A percentile compares a stretch with the other conserved stretches of the same genome.
These are phyloP conservation scores for Candida khao-thaluensis DNA, from an alignment of 805 yeast species.

Conservation along the genomic window DNA sequence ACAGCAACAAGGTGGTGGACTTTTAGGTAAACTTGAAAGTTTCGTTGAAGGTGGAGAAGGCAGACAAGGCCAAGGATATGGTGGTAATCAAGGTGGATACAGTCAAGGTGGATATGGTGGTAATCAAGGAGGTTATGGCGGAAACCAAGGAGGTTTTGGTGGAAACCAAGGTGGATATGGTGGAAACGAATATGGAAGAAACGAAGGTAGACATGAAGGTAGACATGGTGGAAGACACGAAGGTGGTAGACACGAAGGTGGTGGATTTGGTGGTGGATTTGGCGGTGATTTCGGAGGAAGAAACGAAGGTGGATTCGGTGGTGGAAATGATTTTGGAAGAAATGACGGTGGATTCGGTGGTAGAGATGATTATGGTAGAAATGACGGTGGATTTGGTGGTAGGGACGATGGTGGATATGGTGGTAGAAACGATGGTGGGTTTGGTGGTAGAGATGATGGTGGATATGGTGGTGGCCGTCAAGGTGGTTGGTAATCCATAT, in stretches of 20 bases:
- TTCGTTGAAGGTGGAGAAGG: slow-evolving; percentile 5
- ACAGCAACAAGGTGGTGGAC: slow-evolving; percentile 5
- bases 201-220: slow-evolving; percentile 13
- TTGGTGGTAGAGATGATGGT: slow-evolving; percentile 18
- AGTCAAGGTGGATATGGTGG: too few relatives aligned
- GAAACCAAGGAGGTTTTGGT: slow-evolving; percentile 15
- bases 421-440: slow-evolving; percentile 10
- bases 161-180: slow-evolving; percentile 17
- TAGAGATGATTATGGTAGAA: slow-evolving; percentile 14
- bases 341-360: slow-evolving; percentile 13
- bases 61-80: slow-evolving; percentile 7
- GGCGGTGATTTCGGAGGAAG: slow-evolving; percentile 20
- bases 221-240: slow-evolving; percentile 15
- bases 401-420: slow-evolving; percentile 18
- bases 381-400: slow-evolving; percentile 14
- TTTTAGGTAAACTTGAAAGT: slow-evolving; percentile 12
- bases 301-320: slow-evolving; percentile 20
- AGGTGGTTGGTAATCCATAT: slow-evolving; percentile 7
- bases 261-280: slow-evolving; percentile 10
- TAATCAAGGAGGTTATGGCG: too few relatives aligned
- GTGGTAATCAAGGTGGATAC: slow-evolving; percentile 18
- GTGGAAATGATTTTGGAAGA: slow-evolving; percentile 12
- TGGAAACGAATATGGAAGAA: slow-evolving; percentile 19
- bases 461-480: slow-evolving; percentile 15
- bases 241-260: slow-evolving; percentile 13